Base-by-base conservation (phyloP, 805 yeast genomes). In the Torulaspora franciscae region DNA sequence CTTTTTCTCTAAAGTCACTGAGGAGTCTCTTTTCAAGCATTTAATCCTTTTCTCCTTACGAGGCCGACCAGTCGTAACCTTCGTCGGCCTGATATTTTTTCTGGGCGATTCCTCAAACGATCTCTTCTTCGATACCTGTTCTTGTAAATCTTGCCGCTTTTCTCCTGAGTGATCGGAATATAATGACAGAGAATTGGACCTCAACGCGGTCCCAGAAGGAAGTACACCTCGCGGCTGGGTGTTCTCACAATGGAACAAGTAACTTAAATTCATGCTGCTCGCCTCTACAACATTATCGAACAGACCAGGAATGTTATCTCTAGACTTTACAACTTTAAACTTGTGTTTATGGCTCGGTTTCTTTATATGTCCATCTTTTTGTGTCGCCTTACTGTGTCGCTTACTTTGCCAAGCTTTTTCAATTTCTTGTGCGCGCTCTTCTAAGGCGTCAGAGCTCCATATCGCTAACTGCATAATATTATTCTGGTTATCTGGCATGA, bases 31-130 rank as follows among this genome's bases (percentile, higher is more conserved):
- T 34, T 48, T 48, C 33, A 48, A 9, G 14, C 48, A 48, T 33
- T 43, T 48, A 14, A 38, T 40, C 40, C 52, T 36, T 29, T 42
- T 48, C 19, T 44, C 48, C 30, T 46, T 48, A 7, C 46, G 46
- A 22, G 42, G 42, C 23, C 47, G 41, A 7, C 47, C 47, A 11
- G 47, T 19, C 10, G 40, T 33, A 1, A 42, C 24, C 5, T 39
- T 40, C 6, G 34, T 14, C 5, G 37, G 8, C 9, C 6, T 30
- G 10, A 23, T 24, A 7, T 13, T 29, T n/a, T 11, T 15, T 9
- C 30, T 28, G 2, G 8, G 25, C 7, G 26, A 29, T 5, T 24
- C 19, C 8, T 29, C 27, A 3, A 23, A 23, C 3, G 30, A 13
- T 11, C 27, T 26, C 7, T 24, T 19, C 9, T 22, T 35, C 2